Conservation (phyloP, 78 protist genomes). For the Chrysochromulina parva region DNA sequence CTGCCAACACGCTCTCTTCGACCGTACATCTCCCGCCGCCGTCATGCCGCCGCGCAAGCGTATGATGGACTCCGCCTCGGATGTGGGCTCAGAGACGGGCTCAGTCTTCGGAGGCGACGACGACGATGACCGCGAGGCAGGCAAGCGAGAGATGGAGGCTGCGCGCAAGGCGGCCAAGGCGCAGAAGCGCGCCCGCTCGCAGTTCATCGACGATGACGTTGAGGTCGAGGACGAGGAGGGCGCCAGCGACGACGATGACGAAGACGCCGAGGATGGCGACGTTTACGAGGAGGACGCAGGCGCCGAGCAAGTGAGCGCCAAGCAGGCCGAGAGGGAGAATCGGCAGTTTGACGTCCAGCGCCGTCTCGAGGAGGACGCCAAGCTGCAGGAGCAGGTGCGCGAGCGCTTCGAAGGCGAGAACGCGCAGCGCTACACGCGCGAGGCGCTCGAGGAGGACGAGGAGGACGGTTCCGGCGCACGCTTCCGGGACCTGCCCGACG, state of each 20-base stretch:
- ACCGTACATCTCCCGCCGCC: too few relatives aligned
- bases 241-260: not conserved
- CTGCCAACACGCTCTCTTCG: too few relatives aligned
- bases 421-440: not conserved
- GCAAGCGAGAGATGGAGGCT: too few relatives aligned
- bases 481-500: not conserved
- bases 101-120: too few relatives aligned
- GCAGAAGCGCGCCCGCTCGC: not conserved
- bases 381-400: not conserved
- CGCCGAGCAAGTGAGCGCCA: not conserved
- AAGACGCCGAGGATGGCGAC: not conserved
- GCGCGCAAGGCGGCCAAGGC: too few relatives aligned
- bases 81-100: too few relatives aligned
- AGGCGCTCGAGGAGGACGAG: not conserved
- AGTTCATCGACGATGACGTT: not conserved
- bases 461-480: not conserved
- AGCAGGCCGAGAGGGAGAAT: not conserved
- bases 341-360: not conserved
- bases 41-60: too few relatives aligned
- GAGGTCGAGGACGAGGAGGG: slow-evolving; percentile 15
- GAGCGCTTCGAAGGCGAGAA: not conserved
- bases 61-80: too few relatives aligned
- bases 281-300: not conserved
- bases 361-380: not conserved
- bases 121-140: too few relatives aligned